Percentiles rank a stretch among this genome's conserved stretches.
phyloP scores from a whole-genome alignment of 768 basidiomycete species.

The Russula sp. region DNA sequence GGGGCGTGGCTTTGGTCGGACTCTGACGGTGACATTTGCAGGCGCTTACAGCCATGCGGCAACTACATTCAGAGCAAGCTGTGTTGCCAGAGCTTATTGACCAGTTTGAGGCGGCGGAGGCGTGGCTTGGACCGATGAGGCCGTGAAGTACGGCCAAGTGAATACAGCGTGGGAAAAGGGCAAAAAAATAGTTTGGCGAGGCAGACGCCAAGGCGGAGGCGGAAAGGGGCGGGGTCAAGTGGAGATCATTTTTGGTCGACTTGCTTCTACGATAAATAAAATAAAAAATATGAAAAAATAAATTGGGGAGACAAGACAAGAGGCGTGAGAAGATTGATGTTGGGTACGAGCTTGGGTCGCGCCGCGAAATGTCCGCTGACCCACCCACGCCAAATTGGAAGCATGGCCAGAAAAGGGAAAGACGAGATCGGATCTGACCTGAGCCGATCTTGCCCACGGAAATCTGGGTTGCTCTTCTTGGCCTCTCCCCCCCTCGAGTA shows the following conservation, averaged over 20 bases:
- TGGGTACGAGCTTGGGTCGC: constrained; percentile 14
- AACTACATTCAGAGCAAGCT: constrained; percentile 77
- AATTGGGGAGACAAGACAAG: neutral
- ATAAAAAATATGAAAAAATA: too few species aligned
- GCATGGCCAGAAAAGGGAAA: constrained; percentile 14
- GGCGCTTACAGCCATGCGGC: constrained; percentile 87
- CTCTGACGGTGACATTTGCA: constrained; percentile 37
- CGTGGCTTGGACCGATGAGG: constrained; percentile 89
- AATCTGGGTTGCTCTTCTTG: constrained; percentile 29
- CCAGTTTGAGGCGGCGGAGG: constrained; percentile 94
- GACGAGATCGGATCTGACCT: constrained; percentile 28
- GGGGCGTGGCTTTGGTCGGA: constrained; percentile 15
- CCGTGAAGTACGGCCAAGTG: constrained; percentile 47
- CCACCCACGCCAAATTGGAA: constrained; percentile 28
- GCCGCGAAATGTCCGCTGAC: constrained; percentile 35
- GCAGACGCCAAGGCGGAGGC: constrained; percentile 20
- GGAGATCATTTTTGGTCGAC: constrained; percentile 23
- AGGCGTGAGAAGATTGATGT: constrained; percentile 10
- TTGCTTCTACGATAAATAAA: constrained; percentile 6
- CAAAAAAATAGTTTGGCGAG: neutral
- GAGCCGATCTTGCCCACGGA: constrained; percentile 22
- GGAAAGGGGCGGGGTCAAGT: too few species aligned
- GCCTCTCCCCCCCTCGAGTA: constrained; percentile 27
- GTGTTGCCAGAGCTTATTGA: constrained; percentile 86
- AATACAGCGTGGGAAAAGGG: constrained; percentile 11